Evolutionary conservation across 805 yeast genomes (phyloP), one percentile per base, ranked within the genome.

Genomic region (Candida corydali): DNA sequence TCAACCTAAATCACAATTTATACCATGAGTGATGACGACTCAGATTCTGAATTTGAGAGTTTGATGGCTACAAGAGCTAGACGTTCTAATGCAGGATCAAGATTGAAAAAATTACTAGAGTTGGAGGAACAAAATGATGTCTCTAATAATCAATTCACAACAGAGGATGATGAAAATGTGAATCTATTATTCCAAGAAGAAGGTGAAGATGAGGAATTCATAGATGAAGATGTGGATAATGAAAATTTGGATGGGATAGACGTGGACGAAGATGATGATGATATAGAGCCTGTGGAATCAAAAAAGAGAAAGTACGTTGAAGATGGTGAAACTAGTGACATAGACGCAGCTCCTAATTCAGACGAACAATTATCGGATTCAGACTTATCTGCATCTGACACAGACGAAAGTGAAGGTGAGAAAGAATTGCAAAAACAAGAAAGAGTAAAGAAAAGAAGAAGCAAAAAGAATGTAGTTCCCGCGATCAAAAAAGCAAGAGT

Each of bases 61-160:
- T 69, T 87, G 38, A 82, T 83, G 47, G 78, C 84, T 15, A 82
- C 95, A 3, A 74, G 97, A 43, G 64, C 77, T 42, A 70, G 86
- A 45, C 76, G 98, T 37, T 59, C 87, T 29, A 93, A 91, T 61
- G 98, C 98, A 1, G 98, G 98, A 11, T 82, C 86, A 36, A 70
- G 93, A 37, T 66, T 93, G 54, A 76, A 77, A 50, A 78, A 78
- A 39, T 70, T 93, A 41, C 63, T 93, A 14, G 83, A 79, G 40
- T 95, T 81, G 47, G 84, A 76, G 44, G 82, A 76, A 32, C 53
- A 63, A 7, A 46, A 58, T 2, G 63, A 56, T 5, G 36, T 39
- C 8, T 8, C 54, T 55, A 44, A 47, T 32, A 23, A 47, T 8
- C 55, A 57, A 45, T 50, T 57, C 17, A 47, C 59, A 15, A 55